These are phyloP conservation scores for Hibiscus tridactylites DNA, from an alignment of 345 rosid species.

Conservation along the genomic window DNA sequence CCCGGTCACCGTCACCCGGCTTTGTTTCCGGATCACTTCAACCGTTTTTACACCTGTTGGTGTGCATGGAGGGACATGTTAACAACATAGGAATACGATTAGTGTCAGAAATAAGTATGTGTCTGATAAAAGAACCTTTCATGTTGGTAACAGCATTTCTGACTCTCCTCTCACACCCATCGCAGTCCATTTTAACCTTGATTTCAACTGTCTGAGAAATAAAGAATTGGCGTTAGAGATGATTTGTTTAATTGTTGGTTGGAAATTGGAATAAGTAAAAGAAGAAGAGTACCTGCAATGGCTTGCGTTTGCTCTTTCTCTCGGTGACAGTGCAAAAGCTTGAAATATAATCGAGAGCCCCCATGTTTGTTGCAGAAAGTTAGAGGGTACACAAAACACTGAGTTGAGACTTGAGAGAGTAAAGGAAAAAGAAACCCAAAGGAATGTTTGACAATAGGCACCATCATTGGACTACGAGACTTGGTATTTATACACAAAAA, in stretches of 20 bases:
- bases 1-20: constrained; percentile 48
- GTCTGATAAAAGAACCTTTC: constrained; percentile 39
- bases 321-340: constrained; percentile 70
- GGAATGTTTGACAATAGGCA: not conserved
- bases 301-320: constrained; percentile 64
- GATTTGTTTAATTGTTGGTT: not conserved
- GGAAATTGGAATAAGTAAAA: not conserved
- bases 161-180: constrained; percentile 92
- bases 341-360: constrained; percentile 80
- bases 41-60: constrained; percentile 46
- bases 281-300: constrained; percentile 58
- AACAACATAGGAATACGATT: not conserved
- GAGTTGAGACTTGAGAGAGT: constrained; percentile 1
- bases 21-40: constrained; percentile 53
- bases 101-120: not conserved
- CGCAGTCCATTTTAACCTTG: constrained; percentile 97
- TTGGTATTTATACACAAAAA: not conserved
- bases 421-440: not conserved
- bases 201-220: constrained; percentile 77
- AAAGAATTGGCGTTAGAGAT: not conserved
- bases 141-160: constrained; percentile 58
- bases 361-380: constrained; percentile 42
- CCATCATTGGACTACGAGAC: not conserved
- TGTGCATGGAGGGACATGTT: not conserved
- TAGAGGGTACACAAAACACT: not conserved